Conservation (phyloP, 176 grass and related monocot species). For the Oryza brachyantha region DNA sequence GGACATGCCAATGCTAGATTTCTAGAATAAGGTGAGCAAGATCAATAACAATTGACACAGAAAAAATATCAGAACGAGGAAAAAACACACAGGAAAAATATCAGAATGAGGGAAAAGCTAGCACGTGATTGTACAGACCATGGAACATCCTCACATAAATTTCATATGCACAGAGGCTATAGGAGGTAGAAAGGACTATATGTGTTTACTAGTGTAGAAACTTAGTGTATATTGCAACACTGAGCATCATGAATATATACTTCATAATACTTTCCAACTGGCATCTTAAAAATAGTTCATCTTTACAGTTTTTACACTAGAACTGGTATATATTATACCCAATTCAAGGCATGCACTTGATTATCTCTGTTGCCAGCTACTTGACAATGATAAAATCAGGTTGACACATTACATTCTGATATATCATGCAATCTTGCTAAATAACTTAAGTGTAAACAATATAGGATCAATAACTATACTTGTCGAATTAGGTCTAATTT, state of each 20-base stretch:
- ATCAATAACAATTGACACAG: not conserved
- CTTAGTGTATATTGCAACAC: not conserved
- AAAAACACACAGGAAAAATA: not conserved
- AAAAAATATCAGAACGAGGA: not conserved
- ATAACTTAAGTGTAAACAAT: not conserved
- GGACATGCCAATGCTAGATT: not conserved
- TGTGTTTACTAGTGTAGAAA: not conserved
- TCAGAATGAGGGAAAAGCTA: not conserved
- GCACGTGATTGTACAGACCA: not conserved
- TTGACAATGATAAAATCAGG: not conserved
- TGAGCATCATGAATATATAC: not conserved
- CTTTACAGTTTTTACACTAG: not conserved
- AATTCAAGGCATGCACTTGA: slow-evolving; percentile 5
- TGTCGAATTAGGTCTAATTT: not conserved
- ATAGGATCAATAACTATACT: not conserved
- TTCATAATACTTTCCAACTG: not conserved
- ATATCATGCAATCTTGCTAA: not conserved
- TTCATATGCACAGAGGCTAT: not conserved
- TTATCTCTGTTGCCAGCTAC: not conserved
- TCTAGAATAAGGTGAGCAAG: not conserved
- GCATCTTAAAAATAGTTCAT: not conserved
- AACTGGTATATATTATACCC: not conserved
- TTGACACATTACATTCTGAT: not conserved
- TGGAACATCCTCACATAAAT: not conserved
- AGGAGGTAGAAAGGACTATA: not conserved